phyloP scores from a whole-genome alignment of 2,329 filamentous ascomycete genomes.

The Penicillium frequentans region DNA sequence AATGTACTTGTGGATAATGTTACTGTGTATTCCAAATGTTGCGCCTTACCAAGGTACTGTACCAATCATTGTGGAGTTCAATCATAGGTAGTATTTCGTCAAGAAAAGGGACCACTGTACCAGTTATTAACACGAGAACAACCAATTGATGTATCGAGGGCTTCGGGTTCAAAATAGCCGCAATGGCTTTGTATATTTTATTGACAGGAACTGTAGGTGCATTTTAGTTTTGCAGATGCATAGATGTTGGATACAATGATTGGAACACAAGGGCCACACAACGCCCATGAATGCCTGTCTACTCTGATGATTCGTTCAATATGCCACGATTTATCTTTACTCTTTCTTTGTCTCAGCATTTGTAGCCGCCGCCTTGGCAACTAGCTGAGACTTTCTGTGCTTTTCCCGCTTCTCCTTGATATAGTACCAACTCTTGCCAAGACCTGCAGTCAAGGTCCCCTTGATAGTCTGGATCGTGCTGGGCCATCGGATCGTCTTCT shows the following conservation, averaged over 20 bases:
- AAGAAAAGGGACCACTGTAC: background rate
- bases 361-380: constrained; percentile 10
- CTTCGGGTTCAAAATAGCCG: background rate
- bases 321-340: constrained; percentile 1
- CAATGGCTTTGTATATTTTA: background rate
- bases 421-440: constrained; percentile 70
- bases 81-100: background rate
- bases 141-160: background rate
- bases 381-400: constrained; percentile 44
- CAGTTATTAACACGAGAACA: background rate
- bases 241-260: constrained; percentile 9
- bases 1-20: no score
- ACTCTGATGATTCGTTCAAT: constrained; percentile 1
- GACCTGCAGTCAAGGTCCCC: constrained; percentile 75
- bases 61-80: no score
- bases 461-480: constrained; percentile 87
- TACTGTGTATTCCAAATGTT: no score
- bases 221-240: constrained; percentile 2
- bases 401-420: constrained; percentile 77
- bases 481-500: constrained; percentile 88
- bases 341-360: constrained; percentile 16
- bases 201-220: background rate
- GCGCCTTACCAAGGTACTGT: no score
- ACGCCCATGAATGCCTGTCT: constrained; percentile 19
- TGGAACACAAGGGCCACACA: constrained; percentile 16